Percentiles rank a stretch among this genome's conserved stretches.
Evolutionary conservation across 169 alveolate species (phyloP).

Genomic region (Eimeria sp.): DNA sequence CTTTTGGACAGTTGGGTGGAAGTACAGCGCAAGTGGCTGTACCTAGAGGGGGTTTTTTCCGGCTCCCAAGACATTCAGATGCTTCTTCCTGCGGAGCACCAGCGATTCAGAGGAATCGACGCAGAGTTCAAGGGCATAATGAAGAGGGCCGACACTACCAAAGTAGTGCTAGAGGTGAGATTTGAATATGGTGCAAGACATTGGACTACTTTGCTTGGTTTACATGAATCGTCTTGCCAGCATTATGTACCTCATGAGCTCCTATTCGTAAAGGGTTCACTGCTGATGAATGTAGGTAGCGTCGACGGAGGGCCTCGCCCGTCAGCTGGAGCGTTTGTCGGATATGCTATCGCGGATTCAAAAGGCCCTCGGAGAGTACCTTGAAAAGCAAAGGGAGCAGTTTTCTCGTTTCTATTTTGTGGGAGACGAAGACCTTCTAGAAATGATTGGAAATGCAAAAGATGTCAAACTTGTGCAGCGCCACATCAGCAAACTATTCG

Average conservation of each 20-base stretch:
- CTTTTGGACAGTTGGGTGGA: constrained; percentile 98
- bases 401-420: constrained; percentile 99
- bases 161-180: constrained; percentile 77
- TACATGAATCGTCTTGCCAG: neutral
- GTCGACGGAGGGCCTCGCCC: constrained; percentile 94
- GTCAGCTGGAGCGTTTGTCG: constrained; percentile 96
- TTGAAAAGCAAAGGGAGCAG: constrained; percentile 98
- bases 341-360: constrained; percentile 96
- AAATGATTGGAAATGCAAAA: constrained; percentile 98
- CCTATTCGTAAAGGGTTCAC: neutral
- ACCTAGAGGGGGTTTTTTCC: constrained; percentile 98
- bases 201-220: neutral
- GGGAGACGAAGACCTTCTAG: constrained; percentile 98
- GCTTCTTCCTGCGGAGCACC: constrained; percentile 96
- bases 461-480: constrained; percentile 97
- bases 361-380: constrained; percentile 97
- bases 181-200: neutral
- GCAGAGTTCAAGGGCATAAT: constrained; percentile 95
- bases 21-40: constrained; percentile 99
- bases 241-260: neutral
- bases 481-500: constrained; percentile 98
- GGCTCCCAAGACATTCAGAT: constrained; percentile 98
- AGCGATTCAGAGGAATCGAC: constrained; percentile 97
- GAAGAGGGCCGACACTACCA: constrained; percentile 92
- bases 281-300: constrained; percentile 73